A percentile compares a stretch with the other conserved stretches of the same genome.
phyloP scores from a whole-genome alignment of 2,329 filamentous ascomycete species.

The Apiospora saccharicola region DNA sequence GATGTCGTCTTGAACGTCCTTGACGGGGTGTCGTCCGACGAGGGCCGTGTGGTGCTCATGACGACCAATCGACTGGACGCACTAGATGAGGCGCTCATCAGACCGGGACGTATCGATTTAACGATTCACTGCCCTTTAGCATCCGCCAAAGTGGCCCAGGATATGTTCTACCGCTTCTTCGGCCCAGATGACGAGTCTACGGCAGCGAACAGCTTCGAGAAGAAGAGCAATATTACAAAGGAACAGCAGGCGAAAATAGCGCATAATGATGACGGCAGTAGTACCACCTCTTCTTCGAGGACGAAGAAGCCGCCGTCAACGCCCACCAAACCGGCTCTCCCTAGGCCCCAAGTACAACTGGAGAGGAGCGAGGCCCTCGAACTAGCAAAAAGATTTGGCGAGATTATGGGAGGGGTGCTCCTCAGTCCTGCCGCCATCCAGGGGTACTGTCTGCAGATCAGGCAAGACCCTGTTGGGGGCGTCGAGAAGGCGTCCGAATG shows the following conservation, averaged over 20 bases:
- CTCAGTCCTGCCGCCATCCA: neutral
- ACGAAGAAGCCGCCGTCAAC: neutral
- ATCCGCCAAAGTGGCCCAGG: neutral
- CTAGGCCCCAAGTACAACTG: neutral
- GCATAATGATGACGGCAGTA: neutral
- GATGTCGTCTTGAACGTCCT: constrained; percentile 84
- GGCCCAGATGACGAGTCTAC: neutral
- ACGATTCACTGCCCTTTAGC: neutral
- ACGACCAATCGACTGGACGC: constrained; percentile 94
- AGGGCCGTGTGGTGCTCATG: constrained; percentile 88
- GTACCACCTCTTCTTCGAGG: neutral
- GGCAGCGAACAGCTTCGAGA: neutral
- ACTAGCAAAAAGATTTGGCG: neutral
- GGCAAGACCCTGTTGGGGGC: neutral
- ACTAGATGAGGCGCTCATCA: constrained; percentile 83
- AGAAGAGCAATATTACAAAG: neutral
- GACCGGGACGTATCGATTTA: constrained; percentile 82
- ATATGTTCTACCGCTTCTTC: constrained; percentile 2
- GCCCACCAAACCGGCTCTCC: neutral
- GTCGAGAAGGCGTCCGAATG: neutral
- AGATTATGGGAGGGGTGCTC: neutral
- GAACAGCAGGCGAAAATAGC: neutral
- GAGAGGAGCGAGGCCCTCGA: neutral
- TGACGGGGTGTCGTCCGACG: constrained; percentile 89
- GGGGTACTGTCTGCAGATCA: neutral